Conservation (phyloP, 768 basidiomycete species). For the Cystofilobasidium ferigula region DNA sequence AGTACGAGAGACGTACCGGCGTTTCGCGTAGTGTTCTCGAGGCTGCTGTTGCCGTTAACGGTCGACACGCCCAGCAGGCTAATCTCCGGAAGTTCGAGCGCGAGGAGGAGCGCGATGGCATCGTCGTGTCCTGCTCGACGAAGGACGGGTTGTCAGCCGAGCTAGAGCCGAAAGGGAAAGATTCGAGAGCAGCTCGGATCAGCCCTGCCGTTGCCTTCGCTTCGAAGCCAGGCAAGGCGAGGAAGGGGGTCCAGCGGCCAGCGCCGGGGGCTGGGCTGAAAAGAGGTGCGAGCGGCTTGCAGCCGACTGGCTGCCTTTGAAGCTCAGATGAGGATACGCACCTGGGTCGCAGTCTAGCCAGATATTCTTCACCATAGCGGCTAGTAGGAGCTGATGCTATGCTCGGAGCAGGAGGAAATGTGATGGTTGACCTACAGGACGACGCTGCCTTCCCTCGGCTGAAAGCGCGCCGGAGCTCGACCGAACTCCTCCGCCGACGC, state of each 20-base stretch:
- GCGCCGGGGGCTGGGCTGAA: too few relatives aligned
- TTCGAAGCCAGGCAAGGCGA: neutral
- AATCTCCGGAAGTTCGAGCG: slow-evolving; percentile 52
- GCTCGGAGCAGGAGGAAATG: neutral
- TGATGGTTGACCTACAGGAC: neutral
- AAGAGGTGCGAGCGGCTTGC: too few relatives aligned
- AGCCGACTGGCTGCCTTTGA: too few relatives aligned
- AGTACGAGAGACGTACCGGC: slow-evolving; percentile 44
- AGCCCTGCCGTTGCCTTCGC: neutral
- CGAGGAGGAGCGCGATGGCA: slow-evolving; percentile 60
- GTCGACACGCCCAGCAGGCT: slow-evolving; percentile 72
- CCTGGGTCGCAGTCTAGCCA: slow-evolving; percentile 14
- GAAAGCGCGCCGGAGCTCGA: too few relatives aligned
- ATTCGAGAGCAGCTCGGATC: too few relatives aligned
- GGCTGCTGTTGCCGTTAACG: slow-evolving; percentile 66
- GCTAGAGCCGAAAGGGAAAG: slow-evolving; percentile 38
- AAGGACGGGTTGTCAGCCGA: neutral
- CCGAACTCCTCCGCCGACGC: too few relatives aligned
- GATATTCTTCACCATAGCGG: neutral
- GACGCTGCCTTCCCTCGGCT: too few relatives aligned
- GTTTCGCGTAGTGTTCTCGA: slow-evolving; percentile 55
- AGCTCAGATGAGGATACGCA: neutral
- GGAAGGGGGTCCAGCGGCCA: neutral
- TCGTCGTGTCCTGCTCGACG: slow-evolving; percentile 69
- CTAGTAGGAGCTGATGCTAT: neutral